These are phyloP conservation scores for Melanomma pulvis-pyrius DNA, from an alignment of 495 filamentous ascomycete genomes.

Conservation along the genomic window DNA sequence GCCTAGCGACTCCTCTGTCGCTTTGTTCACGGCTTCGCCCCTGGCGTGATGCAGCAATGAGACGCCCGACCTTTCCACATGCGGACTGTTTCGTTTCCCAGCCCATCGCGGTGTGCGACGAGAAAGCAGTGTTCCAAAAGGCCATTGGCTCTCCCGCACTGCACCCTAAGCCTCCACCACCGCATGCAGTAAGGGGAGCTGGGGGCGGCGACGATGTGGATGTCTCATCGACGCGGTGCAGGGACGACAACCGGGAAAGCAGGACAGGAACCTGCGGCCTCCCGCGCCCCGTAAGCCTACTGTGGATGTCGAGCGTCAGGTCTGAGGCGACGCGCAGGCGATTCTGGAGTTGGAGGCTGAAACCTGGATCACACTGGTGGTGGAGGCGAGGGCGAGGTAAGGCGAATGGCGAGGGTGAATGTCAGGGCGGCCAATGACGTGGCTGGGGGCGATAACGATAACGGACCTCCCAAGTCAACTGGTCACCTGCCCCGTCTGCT, in stretches of 20 bases:
- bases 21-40: too few relatives aligned
- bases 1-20: background rate
- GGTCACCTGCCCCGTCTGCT: background rate
- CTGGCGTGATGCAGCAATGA: background rate
- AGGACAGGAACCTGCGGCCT: slow-evolving; percentile 22
- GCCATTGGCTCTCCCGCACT: too few relatives aligned
- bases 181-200: slow-evolving; percentile 5
- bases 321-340: background rate
- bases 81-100: background rate
- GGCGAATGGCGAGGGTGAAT: background rate
- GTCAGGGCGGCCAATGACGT: slow-evolving; percentile 9
- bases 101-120: background rate
- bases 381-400: too few relatives aligned
- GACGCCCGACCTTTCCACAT: background rate
- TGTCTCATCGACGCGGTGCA: slow-evolving; percentile 17
- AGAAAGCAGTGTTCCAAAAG: background rate
- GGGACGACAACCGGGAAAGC: slow-evolving; percentile 13
- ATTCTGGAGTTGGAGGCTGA: slow-evolving; percentile 15
- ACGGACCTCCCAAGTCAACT: background rate
- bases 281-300: slow-evolving; percentile 17
- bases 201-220: slow-evolving; percentile 6
- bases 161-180: slow-evolving; percentile 24
- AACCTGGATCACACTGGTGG: slow-evolving; percentile 5
- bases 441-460: slow-evolving; percentile 18
- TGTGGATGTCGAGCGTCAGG: background rate